Conservation (phyloP, 225 moss, liverwort and hornwort species). For the Pseudoscleropodium purum region DNA sequence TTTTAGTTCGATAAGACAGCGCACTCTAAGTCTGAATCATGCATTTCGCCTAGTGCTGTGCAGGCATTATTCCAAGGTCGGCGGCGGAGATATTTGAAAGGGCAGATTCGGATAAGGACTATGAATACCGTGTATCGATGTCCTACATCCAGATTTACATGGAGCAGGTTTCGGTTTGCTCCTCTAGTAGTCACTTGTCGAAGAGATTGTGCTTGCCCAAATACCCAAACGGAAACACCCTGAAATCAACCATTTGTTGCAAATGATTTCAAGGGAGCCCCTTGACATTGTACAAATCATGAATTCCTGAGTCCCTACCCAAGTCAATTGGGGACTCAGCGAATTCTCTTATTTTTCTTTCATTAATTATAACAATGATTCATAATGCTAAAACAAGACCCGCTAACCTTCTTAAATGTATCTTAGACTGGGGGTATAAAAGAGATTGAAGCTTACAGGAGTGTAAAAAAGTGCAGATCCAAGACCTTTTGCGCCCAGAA, state of each 20-base stretch:
- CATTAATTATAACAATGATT: not conserved
- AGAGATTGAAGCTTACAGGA: not conserved
- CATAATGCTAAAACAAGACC: not conserved
- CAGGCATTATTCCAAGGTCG: conserved; percentile 85
- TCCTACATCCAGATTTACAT: conserved; percentile 93
- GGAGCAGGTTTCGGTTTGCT: conserved; percentile 52
- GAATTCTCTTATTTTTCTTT: not conserved
- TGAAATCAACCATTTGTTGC: not conserved
- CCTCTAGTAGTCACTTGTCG: not conserved
- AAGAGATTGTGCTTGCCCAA: not conserved
- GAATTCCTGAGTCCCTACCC: not conserved
- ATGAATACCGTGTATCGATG: conserved; percentile 79
- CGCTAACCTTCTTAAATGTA: not conserved
- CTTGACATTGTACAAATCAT: not conserved
- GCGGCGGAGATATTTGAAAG: conserved; percentile 75
- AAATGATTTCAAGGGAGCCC: not conserved
- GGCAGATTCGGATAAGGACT: conserved; percentile 40
- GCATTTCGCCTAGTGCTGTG: not conserved
- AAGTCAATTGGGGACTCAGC: not conserved
- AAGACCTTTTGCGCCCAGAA: conserved; percentile 79
- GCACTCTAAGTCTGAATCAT: not conserved
- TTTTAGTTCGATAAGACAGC: not conserved
- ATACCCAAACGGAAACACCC: not conserved
- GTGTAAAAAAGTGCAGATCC: conserved; percentile 34
- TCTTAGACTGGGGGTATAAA: not conserved